phyloP scores from a whole-genome alignment of 768 basidiomycete genomes.

The Termitomyces sp. region DNA sequence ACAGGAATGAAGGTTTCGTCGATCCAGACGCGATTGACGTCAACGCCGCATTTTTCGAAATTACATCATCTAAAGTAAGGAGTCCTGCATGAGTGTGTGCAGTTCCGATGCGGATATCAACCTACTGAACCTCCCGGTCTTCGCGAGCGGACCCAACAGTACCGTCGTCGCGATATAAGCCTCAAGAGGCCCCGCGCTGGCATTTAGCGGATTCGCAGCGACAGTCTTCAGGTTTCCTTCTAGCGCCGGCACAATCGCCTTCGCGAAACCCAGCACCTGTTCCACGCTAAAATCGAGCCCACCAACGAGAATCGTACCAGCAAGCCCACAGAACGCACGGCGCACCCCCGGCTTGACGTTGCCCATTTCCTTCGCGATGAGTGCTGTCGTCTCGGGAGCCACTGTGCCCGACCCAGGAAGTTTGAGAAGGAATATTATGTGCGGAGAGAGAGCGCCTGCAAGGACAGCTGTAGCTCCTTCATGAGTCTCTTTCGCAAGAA shows the following conservation, averaged over 20 bases:
- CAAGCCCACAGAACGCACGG: constrained; percentile 55
- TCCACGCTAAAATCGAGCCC: constrained; percentile 32
- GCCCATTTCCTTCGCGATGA: constrained; percentile 69
- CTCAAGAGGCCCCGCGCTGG: constrained; percentile 67
- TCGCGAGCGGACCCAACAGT: constrained; percentile 55
- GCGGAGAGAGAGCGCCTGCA: constrained; percentile 46
- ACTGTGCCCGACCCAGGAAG: constrained; percentile 21
- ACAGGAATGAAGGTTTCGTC: constrained; percentile 77
- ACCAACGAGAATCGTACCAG: constrained; percentile 53
- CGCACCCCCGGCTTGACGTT: constrained; percentile 55
- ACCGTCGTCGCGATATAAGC: constrained; percentile 75
- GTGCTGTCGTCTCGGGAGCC: constrained; percentile 33
- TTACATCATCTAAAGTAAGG: constrained; percentile 31
- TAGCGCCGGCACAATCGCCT: constrained; percentile 51
- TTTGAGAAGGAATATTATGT: constrained; percentile 52
- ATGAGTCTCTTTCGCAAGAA: constrained; percentile 70
- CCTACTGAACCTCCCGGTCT: constrained; percentile 49
- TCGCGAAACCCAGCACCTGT: constrained; percentile 46
- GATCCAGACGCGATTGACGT: constrained; percentile 39
- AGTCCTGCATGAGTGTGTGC: constrained; percentile 2
- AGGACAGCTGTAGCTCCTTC: constrained; percentile 58
- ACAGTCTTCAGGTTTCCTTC: constrained; percentile 67
- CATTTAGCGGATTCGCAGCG: constrained; percentile 51
- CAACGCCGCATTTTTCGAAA: constrained; percentile 42
- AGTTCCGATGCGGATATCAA: constrained; percentile 3